phyloP scores from a whole-genome alignment of 495 filamentous ascomycete species.

The Lasiosphaeria ovina region DNA sequence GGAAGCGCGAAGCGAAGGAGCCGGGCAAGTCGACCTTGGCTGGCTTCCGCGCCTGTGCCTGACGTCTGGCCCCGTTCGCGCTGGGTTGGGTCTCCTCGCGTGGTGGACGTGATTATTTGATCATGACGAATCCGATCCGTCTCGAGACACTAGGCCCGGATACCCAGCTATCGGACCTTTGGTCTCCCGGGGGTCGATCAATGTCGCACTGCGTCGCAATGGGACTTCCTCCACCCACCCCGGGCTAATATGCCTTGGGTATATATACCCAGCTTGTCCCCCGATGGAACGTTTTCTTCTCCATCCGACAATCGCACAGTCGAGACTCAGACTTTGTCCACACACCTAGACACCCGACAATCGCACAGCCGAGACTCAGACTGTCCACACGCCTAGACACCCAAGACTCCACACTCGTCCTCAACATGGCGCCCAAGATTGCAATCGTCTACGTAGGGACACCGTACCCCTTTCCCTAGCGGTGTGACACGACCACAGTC shows the following conservation, averaged over 20 bases:
- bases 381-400: constrained; percentile 14
- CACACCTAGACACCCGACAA: background rate
- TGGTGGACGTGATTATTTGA: constrained; percentile 28
- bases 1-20: too few species aligned
- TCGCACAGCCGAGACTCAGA: background rate
- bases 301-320: too few species aligned
- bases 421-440: constrained; percentile 85
- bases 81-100: background rate
- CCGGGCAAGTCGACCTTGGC: background rate
- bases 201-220: constrained; percentile 1
- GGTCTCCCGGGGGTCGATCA: background rate
- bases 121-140: constrained; percentile 30
- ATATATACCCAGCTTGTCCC: constrained; percentile 3
- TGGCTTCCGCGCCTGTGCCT: background rate
- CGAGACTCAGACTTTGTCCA: background rate
- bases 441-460: constrained; percentile 82
- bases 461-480: background rate
- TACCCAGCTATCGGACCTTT: constrained; percentile 1
- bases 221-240: background rate
- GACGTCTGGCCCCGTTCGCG: background rate
- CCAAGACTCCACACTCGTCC: constrained; percentile 9
- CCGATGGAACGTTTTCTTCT: too few species aligned
- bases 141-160: background rate
- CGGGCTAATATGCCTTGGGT: background rate
- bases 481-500: background rate